phyloP scores from a whole-genome alignment of 805 yeast genomes.

The Grigorovia transvaalensis region DNA sequence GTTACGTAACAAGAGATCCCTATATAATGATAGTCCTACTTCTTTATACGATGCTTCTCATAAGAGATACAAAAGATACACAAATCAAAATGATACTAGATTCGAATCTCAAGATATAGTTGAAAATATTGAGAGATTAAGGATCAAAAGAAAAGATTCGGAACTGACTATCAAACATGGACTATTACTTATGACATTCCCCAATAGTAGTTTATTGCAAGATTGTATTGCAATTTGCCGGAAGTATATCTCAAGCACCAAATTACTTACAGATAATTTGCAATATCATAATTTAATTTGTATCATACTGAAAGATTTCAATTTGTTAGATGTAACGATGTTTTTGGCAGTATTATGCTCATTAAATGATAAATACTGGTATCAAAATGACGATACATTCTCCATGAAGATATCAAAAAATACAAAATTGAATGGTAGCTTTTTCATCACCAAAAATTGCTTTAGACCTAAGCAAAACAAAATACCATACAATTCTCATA shows the following conservation, averaged over 20 bases:
- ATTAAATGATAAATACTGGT: constrained; percentile 9
- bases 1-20: constrained; percentile 1
- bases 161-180: constrained; percentile 11
- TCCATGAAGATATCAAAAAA: constrained; percentile 10
- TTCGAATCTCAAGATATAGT: constrained; percentile 19
- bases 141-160: constrained; percentile 5
- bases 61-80: constrained; percentile 2
- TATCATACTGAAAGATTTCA: constrained; percentile 11
- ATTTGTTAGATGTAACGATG: constrained; percentile 16
- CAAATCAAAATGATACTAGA: background rate
- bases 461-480: background rate
- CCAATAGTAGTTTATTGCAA: constrained; percentile 2
- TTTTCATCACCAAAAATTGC: constrained; percentile 13
- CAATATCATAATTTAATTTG: constrained; percentile 7
- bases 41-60: too few relatives aligned
- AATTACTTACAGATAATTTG: constrained; percentile 8
- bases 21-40: background rate
- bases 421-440: constrained; percentile 8
- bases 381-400: constrained; percentile 4
- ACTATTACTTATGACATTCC: constrained; percentile 9
- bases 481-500: background rate
- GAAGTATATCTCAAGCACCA: constrained; percentile 11
- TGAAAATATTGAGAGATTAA: constrained; percentile 17
- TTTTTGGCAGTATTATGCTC: constrained; percentile 12
- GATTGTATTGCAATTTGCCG: constrained; percentile 9